Conservation (phyloP, 2,329 filamentous ascomycete species). For the Ophidiomyces ophidiicola region DNA sequence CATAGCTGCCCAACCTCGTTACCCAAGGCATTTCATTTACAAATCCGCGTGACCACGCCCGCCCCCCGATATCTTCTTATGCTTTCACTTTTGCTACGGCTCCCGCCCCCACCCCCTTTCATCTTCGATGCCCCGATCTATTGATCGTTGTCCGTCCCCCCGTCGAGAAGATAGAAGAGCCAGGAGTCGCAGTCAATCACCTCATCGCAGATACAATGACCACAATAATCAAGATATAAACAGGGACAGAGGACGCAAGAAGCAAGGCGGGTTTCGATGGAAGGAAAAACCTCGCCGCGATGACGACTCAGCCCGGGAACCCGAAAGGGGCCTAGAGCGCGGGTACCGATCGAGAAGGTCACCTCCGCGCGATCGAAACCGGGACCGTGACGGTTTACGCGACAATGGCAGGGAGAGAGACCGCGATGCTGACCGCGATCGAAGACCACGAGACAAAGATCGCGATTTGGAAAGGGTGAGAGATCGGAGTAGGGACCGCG, state of each 20-base stretch:
- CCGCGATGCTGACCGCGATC: slow-evolving; percentile 18
- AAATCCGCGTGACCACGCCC: background rate
- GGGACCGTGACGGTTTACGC: slow-evolving; percentile 20
- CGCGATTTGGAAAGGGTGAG: slow-evolving; percentile 10
- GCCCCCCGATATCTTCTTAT: background rate
- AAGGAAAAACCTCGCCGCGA: slow-evolving; percentile 40
- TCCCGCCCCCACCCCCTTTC: background rate
- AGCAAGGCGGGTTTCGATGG: slow-evolving; percentile 35
- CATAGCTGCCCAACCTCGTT: too few species aligned
- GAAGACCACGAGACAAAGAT: slow-evolving; percentile 13
- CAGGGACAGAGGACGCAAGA: slow-evolving; percentile 11
- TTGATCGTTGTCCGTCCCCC: slow-evolving; percentile 16
- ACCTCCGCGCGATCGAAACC: slow-evolving; percentile 27
- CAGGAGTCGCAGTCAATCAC: slow-evolving; percentile 36
- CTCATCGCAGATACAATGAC: slow-evolving; percentile 25
- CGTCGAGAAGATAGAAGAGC: slow-evolving; percentile 28
- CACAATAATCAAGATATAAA: slow-evolving; percentile 28
- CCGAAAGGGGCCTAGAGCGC: slow-evolving; percentile 40
- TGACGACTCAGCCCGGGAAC: slow-evolving; percentile 31
- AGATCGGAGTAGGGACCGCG: slow-evolving; percentile 16
- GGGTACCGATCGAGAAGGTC: slow-evolving; percentile 36
- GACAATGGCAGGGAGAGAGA: slow-evolving; percentile 17
- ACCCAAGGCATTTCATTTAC: too few species aligned
- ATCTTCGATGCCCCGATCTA: slow-evolving; percentile 13
- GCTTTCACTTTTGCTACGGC: background rate